Conservation (phyloP, 306 rosid genomes). For the Canavalia ensiformis region DNA sequence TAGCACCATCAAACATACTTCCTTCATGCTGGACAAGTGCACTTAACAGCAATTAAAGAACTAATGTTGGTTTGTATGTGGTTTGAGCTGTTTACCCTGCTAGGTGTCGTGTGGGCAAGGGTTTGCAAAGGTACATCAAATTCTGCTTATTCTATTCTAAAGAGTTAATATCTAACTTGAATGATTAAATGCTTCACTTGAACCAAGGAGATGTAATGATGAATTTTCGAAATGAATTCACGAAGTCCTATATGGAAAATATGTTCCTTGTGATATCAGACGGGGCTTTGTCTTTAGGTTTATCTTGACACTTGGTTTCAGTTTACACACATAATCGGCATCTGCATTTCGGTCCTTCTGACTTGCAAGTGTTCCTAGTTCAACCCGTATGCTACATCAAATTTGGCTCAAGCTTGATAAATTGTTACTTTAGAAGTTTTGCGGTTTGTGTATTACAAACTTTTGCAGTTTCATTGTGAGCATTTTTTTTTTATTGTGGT, state of each 20-base stretch:
- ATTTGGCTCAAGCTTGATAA: neutral
- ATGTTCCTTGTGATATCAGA: neutral
- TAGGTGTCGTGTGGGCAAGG: too few species aligned
- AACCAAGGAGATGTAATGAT: neutral
- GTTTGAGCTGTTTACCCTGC: neutral
- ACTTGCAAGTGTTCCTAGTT: neutral
- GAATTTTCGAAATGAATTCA: neutral
- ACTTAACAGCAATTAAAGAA: neutral
- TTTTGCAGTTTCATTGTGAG: neutral
- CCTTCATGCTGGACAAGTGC: constrained; percentile 5
- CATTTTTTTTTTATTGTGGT: neutral
- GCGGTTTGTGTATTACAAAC: neutral
- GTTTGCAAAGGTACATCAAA: neutral
- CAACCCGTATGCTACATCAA: neutral
- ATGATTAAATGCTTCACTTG: neutral
- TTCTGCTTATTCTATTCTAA: neutral
- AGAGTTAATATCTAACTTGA: neutral
- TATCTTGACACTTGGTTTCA: neutral
- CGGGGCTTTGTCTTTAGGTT: neutral
- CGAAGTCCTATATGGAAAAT: neutral
- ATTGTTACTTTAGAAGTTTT: neutral
- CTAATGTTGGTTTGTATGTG: constrained; percentile 2
- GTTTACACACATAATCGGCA: neutral
- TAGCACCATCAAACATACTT: neutral
- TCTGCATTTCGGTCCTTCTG: neutral